Percentiles rank a stretch among this genome's conserved stretches.
Evolutionary conservation across 192 early-diverging fungal species (phyloP).

Genomic region (Chytriomyces sp.): DNA sequence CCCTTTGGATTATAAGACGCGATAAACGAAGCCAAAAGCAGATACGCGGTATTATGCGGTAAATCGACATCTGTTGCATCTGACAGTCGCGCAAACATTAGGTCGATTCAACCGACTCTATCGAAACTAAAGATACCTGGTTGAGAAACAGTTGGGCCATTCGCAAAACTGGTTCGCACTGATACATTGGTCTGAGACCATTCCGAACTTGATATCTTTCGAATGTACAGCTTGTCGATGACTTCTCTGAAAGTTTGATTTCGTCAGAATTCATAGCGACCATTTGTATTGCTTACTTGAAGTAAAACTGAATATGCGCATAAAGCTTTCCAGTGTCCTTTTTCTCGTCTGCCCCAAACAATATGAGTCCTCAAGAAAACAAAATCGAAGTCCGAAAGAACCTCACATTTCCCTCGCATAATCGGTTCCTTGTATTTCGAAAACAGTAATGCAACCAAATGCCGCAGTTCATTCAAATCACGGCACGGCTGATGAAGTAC

Average conservation of each 20-base stretch:
- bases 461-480: conserved; percentile 86
- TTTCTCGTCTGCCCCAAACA: conserved; percentile 49
- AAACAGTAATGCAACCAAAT: conserved; percentile 80
- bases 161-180: too few species aligned
- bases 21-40: conserved; percentile 86
- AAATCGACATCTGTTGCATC: conserved; percentile 47
- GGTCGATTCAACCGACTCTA: background rate
- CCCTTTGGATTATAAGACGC: conserved; percentile 92
- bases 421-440: conserved; percentile 90
- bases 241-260: conserved; percentile 17
- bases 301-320: conserved; percentile 75
- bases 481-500: conserved; percentile 80
- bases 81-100: background rate
- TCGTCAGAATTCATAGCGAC: background rate
- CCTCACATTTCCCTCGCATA: conserved; percentile 67
- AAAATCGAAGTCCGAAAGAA: background rate
- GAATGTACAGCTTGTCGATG: conserved; percentile 78
- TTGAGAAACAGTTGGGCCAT: too few species aligned
- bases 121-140: too few species aligned
- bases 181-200: conserved; percentile 55
- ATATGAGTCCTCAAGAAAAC: conserved; percentile 1
- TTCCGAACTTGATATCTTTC: conserved; percentile 89
- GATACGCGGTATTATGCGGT: conserved; percentile 88
- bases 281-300: conserved; percentile 72
- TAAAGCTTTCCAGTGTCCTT: conserved; percentile 77